Conservation (phyloP, 352 stramenopile species). For the Aphanomyces cochlioides region DNA sequence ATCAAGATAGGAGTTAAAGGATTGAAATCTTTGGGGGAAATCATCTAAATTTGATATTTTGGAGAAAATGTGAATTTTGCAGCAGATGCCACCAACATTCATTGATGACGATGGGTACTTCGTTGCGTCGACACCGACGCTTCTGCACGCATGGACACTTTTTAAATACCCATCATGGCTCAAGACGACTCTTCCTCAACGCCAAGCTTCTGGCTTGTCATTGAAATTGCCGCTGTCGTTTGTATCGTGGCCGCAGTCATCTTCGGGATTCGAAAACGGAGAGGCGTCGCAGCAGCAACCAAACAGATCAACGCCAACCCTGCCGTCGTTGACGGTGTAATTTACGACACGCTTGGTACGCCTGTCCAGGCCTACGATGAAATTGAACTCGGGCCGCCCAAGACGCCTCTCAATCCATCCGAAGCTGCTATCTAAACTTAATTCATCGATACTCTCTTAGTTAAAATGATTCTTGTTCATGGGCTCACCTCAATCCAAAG, state of each 20-base stretch:
- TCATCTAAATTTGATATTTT: too few relatives aligned
- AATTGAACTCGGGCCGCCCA: not conserved
- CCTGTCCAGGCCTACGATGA: constrained; percentile 3
- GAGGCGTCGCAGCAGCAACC: not conserved
- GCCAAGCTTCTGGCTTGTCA: not conserved
- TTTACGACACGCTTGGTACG: constrained; percentile 14
- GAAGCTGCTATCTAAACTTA: constrained; percentile 7
- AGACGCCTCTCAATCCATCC: not conserved
- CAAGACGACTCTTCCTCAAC: not conserved
- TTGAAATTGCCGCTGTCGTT: constrained; percentile 10
- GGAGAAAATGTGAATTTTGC: too few relatives aligned
- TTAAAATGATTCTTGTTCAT: not conserved
- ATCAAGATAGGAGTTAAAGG: too few relatives aligned
- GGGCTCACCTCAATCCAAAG: too few relatives aligned
- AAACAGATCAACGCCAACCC: not conserved
- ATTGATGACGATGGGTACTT: too few relatives aligned
- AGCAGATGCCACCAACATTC: too few relatives aligned
- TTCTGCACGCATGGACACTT: too few relatives aligned
- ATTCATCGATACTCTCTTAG: constrained; percentile 3
- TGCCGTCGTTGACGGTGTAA: not conserved
- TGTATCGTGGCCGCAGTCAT: not conserved
- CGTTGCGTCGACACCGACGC: too few relatives aligned
- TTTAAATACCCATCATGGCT: not conserved
- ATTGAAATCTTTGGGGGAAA: too few relatives aligned
- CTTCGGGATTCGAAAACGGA: not conserved